These are phyloP conservation scores for Irpex rosettiformis DNA, from an alignment of 1,284 basidiomycete species.

Conservation along the genomic window DNA sequence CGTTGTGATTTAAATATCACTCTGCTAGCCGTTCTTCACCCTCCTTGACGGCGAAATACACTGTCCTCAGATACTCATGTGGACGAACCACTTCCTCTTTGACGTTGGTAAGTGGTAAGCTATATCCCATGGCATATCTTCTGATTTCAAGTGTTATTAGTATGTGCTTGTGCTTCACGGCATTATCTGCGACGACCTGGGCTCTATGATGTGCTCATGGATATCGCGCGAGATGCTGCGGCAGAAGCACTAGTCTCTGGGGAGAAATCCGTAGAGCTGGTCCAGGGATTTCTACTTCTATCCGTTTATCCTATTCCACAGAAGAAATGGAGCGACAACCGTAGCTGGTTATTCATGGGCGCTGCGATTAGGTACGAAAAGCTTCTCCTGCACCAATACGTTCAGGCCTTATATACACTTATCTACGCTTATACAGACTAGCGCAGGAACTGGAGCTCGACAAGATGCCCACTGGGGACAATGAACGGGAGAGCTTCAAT, in stretches of 20 bases:
- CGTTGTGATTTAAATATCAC: slow-evolving; percentile 1
- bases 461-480: slow-evolving; percentile 37
- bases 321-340: slow-evolving; percentile 53
- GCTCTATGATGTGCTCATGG: slow-evolving; percentile 45
- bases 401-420: not conserved
- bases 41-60: slow-evolving; percentile 54
- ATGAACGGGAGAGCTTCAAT: slow-evolving; percentile 43
- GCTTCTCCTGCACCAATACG: not conserved
- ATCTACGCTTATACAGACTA: slow-evolving; percentile 33
- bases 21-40: slow-evolving; percentile 47
- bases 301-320: slow-evolving; percentile 54
- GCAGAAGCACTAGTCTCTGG: slow-evolving; percentile 48
- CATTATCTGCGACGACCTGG: slow-evolving; percentile 41
- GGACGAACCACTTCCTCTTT: slow-evolving; percentile 53
- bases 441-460: slow-evolving; percentile 49
- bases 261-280: slow-evolving; percentile 47
- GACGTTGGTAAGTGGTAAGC: slow-evolving; percentile 49
- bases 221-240: slow-evolving; percentile 50
- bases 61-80: slow-evolving; percentile 46
- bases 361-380: slow-evolving; percentile 47
- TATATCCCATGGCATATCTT: not conserved
- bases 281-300: slow-evolving; percentile 51
- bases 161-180: slow-evolving; percentile 50
- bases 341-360: slow-evolving; percentile 56
- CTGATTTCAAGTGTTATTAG: slow-evolving; percentile 24